Percentiles rank a stretch among this genome's conserved stretches.
These are phyloP conservation scores for Microbotryomycetes sp. DNA, from an alignment of 1,284 basidiomycete species.

Conservation along the genomic window DNA sequence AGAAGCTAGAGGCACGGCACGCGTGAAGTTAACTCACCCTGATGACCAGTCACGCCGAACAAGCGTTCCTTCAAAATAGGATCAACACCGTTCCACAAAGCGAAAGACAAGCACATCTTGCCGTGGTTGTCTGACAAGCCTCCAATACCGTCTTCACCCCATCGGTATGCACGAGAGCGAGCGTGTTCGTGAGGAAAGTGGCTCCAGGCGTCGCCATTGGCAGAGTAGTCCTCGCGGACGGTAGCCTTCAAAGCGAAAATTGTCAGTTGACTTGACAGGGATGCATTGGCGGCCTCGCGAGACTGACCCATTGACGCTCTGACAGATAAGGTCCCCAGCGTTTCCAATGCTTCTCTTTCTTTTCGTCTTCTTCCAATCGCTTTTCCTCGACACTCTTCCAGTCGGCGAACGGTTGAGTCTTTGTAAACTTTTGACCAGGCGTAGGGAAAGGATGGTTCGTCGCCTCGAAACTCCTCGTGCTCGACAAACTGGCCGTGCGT, in stretches of 20 bases:
- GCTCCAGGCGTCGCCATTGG: constrained; percentile 92
- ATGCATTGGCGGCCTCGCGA: constrained; percentile 8
- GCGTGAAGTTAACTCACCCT: constrained; percentile 47
- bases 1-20: neutral
- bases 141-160: constrained; percentile 97
- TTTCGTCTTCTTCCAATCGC: constrained; percentile 55
- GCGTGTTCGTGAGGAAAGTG: constrained; percentile 96
- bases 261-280: neutral
- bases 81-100: constrained; percentile 92
- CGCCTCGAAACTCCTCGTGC: constrained; percentile 25
- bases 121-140: constrained; percentile 96
- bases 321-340: constrained; percentile 96
- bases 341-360: constrained; percentile 81
- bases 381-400: constrained; percentile 47
- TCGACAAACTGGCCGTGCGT: constrained; percentile 23
- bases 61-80: constrained; percentile 92
- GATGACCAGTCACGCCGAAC: constrained; percentile 87
- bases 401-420: constrained; percentile 31
- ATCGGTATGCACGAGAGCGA: constrained; percentile 88
- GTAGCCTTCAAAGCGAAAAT: constrained; percentile 59
- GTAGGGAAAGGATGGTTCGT: constrained; percentile 36
- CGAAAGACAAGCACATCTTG: constrained; percentile 80
- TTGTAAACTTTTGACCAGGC: constrained; percentile 32
- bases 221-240: constrained; percentile 95
- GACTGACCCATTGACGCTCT: constrained; percentile 90